Conservation (phyloP, 345 rosid species). For the Tarenaya hassleriana region DNA sequence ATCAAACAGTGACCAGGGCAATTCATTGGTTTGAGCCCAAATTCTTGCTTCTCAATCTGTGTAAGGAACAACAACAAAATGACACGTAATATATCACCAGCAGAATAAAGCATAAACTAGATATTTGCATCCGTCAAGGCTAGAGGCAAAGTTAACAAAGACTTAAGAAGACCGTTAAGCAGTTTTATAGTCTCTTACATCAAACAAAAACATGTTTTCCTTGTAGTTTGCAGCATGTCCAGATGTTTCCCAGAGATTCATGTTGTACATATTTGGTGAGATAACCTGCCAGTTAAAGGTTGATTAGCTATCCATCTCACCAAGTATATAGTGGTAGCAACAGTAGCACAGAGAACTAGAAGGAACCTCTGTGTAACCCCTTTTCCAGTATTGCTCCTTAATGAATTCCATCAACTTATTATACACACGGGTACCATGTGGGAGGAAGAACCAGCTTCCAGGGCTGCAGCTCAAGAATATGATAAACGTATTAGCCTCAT, state of each 20-base stretch:
- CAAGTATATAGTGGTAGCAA: slow-evolving; percentile 3
- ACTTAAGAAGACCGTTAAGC: slow-evolving; percentile 10
- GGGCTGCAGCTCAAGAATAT: slow-evolving; percentile 53
- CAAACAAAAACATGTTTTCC: slow-evolving; percentile 92
- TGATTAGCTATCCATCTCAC: slow-evolving; percentile 16
- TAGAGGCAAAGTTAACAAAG: slow-evolving; percentile 10
- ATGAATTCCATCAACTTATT: slow-evolving; percentile 82
- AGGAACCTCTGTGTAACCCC: slow-evolving; percentile 90
- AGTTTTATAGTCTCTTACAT: slow-evolving; percentile 43
- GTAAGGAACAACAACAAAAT: slow-evolving; percentile 14
- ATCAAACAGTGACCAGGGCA: slow-evolving; percentile 98
- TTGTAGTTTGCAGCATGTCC: slow-evolving; percentile 95
- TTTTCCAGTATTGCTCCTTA: slow-evolving; percentile 54
- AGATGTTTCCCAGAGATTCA: slow-evolving; percentile 95
- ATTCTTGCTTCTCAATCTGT: slow-evolving; percentile 93
- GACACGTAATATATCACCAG: no score
- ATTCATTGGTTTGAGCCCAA: slow-evolving; percentile 96
- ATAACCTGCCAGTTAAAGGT: slow-evolving; percentile 55
- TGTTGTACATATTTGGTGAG: slow-evolving; percentile 88
- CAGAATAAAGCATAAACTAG: slow-evolving; percentile 9
- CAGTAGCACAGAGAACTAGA: not conserved
- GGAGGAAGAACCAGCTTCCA: slow-evolving; percentile 98
- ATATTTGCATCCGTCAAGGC: slow-evolving; percentile 1
- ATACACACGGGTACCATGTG: slow-evolving; percentile 79
- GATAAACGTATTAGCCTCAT: slow-evolving; percentile 12